Base-by-base conservation (phyloP, 495 filamentous ascomycete genomes). In the Podospora appendiculata region DNA sequence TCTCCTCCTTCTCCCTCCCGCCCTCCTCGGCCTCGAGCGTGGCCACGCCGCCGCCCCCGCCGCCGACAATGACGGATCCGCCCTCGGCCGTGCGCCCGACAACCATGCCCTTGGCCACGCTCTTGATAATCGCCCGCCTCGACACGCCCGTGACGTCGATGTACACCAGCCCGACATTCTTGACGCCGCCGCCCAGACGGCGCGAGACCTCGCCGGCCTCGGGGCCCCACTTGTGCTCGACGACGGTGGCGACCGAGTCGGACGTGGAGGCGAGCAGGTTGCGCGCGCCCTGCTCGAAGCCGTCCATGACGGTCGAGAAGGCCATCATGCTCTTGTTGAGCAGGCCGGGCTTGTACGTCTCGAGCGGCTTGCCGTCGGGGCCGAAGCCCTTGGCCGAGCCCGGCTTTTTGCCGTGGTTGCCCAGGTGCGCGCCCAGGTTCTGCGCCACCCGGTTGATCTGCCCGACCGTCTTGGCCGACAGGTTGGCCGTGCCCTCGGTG, bases 91-190 rank as follows among this genome's bases (percentile, higher is more conserved):
- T 92, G 45, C 81, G 82, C 13, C 93, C 93, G 14, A 98, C 87
- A 0, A 97, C 88, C 92, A 96, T 95, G n/a, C 94, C 93, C 72
- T 95, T 96, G 17, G 94, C 93, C 6, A 98, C 93, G 51, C 79
- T 76, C 73, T 94, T 98, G 55, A 98, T 80, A 47, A 98, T 79
- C 0, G 94, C 94, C 54, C 85, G 77, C 11, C 93, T 76, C 45
- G 86, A 91, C 5, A 98, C 94, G 5, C 93, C 93, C 0, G 89
- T 83, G 7, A 91, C 94, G 61, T 98, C 93, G 40, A 98, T 92
- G 62, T 98, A 98, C n/a, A 98, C 93, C 38, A 98, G 73, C 4
- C 90, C 92, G 41, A 97, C 94, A 59, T 97, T 97, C 73, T 88
- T 94, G 57, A 95, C 84, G 6, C 90, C 90, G 3, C 90, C 86